Base-by-base conservation (phyloP, 192 early-diverging fungal genomes). In the Rhizoclosmatium sp. region DNA sequence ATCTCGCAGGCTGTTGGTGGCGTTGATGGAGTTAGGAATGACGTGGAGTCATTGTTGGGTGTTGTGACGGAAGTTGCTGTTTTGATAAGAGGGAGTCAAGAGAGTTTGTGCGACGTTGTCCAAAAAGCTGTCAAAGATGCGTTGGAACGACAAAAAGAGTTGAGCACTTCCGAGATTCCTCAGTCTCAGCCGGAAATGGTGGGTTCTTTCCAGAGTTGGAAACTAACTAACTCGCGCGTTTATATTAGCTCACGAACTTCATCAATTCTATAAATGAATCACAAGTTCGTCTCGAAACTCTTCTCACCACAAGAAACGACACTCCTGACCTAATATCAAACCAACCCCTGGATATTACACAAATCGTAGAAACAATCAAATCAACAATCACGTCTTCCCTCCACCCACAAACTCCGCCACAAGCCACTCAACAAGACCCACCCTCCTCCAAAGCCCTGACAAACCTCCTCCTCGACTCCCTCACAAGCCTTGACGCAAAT, bases 261-360 rank as follows among this genome's bases (percentile, higher is more conserved):
- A 80, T 80, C 23, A 70, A 80, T 48, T 80, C 73, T 65, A 70
- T 80, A 0, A 71, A 80, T 61, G 62, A 80, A 47, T 80, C 78
- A 3, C 78, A 80, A 72, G 71, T 69, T 61, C 78, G 78, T 3
- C 78, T 80, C 48, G 78, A 73, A 5, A 58, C 9, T 41, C 62
- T 80, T 16, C 7, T 80, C 31, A 65, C 78, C 2, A 70, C 31
- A 31, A 31, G 31, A 31, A 31, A 31, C 31, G 31, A 31, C 31
- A 0, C 31, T 31, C 31, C 31, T 31, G 31, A 31, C 31, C 31
- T 0, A 31, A 31, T 31, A 31, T 31, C 31, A 31, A 31, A 60
- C 59, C 2, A 16, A 16, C 3, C 59, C 45, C 14, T 12, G 19
- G n/a, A 67, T 16, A 65, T 39, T 12, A 49, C 46, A 58, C 5